Percentiles rank a stretch among this genome's conserved stretches.
These are phyloP conservation scores for Termitomyces heimii DNA, from an alignment of 768 basidiomycete species.

Conservation along the genomic window DNA sequence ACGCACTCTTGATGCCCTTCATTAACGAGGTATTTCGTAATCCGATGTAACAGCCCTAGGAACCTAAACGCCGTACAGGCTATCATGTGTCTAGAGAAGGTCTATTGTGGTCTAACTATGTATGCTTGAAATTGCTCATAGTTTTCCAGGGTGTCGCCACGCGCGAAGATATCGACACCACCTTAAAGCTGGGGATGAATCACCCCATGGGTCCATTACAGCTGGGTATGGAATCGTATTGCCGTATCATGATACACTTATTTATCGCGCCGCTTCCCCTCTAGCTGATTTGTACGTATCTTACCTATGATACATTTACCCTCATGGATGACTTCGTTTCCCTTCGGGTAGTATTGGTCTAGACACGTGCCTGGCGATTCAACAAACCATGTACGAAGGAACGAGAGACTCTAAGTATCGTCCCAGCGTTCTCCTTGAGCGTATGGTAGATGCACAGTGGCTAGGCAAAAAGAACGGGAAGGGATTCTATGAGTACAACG, in stretches of 20 bases:
- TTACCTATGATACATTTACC: neutral
- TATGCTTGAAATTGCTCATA: neutral
- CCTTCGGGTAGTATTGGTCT: conserved; percentile 78
- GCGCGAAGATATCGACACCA: conserved; percentile 93
- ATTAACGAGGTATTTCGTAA: conserved; percentile 72
- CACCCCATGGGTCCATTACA: conserved; percentile 95
- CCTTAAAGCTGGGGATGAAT: conserved; percentile 88
- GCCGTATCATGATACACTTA: neutral
- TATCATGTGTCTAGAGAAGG: conserved; percentile 90
- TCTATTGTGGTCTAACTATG: conserved; percentile 16
- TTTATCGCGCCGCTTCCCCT: neutral
- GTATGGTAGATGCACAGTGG: conserved; percentile 98
- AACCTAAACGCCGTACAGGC: conserved; percentile 42
- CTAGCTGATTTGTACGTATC: conserved; percentile 51
- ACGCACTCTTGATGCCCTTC: conserved; percentile 94
- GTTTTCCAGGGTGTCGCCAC: conserved; percentile 75
- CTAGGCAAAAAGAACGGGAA: conserved; percentile 89
- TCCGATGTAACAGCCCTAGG: neutral
- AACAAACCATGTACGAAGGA: conserved; percentile 82
- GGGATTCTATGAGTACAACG: conserved; percentile 86
- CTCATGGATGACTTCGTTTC: conserved; percentile 2
- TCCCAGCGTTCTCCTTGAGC: conserved; percentile 80
- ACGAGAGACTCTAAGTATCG: conserved; percentile 95
- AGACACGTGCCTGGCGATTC: conserved; percentile 93
- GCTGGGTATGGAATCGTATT: conserved; percentile 44